Conservation (phyloP, 192 early-diverging fungal genomes). For the Mortierella hygrophila region DNA sequence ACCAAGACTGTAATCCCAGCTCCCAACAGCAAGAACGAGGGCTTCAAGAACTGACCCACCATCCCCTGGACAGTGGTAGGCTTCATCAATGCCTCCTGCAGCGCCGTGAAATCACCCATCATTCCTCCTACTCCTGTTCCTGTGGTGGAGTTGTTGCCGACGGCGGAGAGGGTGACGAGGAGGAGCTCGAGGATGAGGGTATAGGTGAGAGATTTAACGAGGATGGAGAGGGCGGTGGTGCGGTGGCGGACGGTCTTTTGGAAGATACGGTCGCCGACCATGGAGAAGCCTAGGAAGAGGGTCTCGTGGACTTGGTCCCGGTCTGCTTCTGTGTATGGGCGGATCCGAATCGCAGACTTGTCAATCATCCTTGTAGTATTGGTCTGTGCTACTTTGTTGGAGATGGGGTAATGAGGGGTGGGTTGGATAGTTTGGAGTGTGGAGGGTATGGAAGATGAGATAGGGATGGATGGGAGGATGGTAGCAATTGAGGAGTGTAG, state of each 20-base stretch:
- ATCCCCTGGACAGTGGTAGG: slow-evolving; percentile 7
- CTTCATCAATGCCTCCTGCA: not conserved
- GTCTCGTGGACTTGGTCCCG: slow-evolving; percentile 35
- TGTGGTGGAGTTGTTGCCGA: not conserved
- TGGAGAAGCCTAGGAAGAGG: slow-evolving; percentile 13
- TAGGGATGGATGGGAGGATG: not conserved
- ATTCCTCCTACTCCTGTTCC: not conserved
- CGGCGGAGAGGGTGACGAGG: slow-evolving; percentile 3
- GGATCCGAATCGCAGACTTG: slow-evolving; percentile 27
- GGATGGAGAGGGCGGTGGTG: slow-evolving; percentile 24
- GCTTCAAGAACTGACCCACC: slow-evolving; percentile 22
- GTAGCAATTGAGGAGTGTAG: not conserved
- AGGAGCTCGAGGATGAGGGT: slow-evolving; percentile 30
- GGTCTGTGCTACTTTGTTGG: not conserved
- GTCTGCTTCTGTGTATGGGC: slow-evolving; percentile 32
- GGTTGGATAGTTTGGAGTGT: not conserved
- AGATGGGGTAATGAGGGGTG: not conserved
- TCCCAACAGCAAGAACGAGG: slow-evolving; percentile 21
- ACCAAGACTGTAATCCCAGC: slow-evolving; percentile 3
- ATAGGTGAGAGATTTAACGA: slow-evolving; percentile 16
- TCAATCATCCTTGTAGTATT: slow-evolving; percentile 5
- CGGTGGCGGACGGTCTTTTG: not conserved
- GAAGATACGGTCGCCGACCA: slow-evolving; percentile 5
- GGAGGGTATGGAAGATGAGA: not conserved
- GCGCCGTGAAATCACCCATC: not conserved